Base-by-base conservation (phyloP, 495 filamentous ascomycete genomes). In the Lichenothelia convexa region DNA sequence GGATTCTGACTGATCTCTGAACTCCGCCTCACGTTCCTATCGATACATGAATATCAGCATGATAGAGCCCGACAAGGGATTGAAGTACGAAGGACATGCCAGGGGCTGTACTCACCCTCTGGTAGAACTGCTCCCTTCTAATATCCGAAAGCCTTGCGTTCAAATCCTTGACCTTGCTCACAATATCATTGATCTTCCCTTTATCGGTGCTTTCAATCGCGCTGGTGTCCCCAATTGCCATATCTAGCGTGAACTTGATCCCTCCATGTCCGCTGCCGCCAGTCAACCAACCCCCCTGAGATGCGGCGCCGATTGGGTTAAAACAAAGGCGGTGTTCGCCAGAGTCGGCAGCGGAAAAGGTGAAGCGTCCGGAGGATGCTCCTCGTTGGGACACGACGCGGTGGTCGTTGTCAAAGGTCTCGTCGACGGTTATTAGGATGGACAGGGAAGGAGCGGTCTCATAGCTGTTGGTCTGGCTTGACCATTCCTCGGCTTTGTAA, bases 361-460 rank as follows among this genome's bases (percentile, higher is more conserved):
- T 94, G 68, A 95, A 94, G 49, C 78, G 78, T 43, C 89, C 91
- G 23, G 70, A 61, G 38, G 70, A 50, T 27, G 67, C 59, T 45
- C 84, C 84, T 45, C 77, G 75, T 60, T 92, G 84, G 42, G 74
- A 78, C 34, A 95, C 80, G 32, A 97, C 75, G 41, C 82, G 81
- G 68, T 97, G 89, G 65, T 94, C 81, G 59, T 93, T 89, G 72
- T 95, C 89, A 59, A 97, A 97, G 50, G 76, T 68, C 64, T 97
- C 91, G 45, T 92, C 84, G 39, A 97, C 89, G 13, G 81, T 86
- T 51, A 95, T 89, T 57, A 73, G 77, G 46, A 97, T 72, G 55
- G 67, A 74, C 43, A 94, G 62, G 49, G 69, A 69, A 44, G 74
- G 68, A 57, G 86, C 76, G 36, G 74, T 61, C 16, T 58, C 46